phyloP scores from a whole-genome alignment of 2,329 filamentous ascomycete species.

The Rhynchosporium agropyri region DNA sequence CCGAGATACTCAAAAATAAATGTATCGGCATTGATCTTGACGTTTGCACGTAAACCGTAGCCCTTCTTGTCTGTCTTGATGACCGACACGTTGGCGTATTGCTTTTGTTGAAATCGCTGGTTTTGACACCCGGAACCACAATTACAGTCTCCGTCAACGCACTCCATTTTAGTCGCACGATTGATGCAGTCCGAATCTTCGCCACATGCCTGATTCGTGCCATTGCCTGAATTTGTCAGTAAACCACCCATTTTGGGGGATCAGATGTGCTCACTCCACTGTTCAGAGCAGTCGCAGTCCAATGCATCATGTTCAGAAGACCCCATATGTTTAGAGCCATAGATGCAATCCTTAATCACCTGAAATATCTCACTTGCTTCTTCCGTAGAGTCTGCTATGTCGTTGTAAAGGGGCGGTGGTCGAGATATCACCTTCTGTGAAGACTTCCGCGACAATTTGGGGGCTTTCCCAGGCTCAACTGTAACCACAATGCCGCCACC shows the following conservation, averaged over 20 bases:
- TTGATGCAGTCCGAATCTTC: conserved; percentile 99
- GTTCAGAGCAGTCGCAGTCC: conserved; percentile 92
- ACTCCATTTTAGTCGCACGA: conserved; percentile 97
- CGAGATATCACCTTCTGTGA: conserved; percentile 69
- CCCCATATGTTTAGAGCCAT: conserved; percentile 89
- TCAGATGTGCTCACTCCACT: conserved; percentile 76
- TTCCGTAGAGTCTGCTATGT: conserved; percentile 76
- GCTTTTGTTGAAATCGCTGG: conserved; percentile 86
- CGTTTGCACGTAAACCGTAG: conserved; percentile 83
- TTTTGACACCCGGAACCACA: conserved; percentile 90
- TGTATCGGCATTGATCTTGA: conserved; percentile 76
- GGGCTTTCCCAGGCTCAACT: conserved; percentile 64
- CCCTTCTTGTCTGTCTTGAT: conserved; percentile 99
- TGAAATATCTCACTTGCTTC: conserved; percentile 79
- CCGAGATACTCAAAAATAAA: conserved; percentile 99
- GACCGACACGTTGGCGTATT: conserved; percentile 89
- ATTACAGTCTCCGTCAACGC: conserved; percentile 77
- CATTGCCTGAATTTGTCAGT: conserved; percentile 54
- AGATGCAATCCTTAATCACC: conserved; percentile 82
- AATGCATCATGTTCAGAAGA: conserved; percentile 86
- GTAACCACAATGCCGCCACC: conserved; percentile 65
- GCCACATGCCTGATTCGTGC: conserved; percentile 81
- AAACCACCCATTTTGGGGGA: conserved; percentile 23
- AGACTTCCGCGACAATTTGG: conserved; percentile 73
- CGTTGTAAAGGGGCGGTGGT: conserved; percentile 67